Evolutionary conservation across 768 basidiomycete species (phyloP).

Genomic region (Mycena capillaripes): DNA sequence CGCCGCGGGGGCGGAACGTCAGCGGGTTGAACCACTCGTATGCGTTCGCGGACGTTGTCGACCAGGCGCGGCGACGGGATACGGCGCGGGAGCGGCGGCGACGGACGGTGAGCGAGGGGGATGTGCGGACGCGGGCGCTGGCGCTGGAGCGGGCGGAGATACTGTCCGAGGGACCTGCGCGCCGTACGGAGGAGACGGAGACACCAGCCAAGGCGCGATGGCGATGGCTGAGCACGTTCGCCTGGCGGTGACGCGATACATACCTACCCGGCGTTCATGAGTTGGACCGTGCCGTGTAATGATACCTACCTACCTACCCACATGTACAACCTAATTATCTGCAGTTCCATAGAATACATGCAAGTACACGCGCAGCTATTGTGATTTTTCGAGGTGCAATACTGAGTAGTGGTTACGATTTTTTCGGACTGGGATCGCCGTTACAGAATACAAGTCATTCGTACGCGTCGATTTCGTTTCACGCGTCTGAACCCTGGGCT

Average conservation of each 20-base stretch:
- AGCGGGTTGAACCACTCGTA: constrained; percentile 50
- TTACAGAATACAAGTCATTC: too few relatives aligned
- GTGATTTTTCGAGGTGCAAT: too few relatives aligned
- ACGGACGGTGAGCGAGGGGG: constrained; percentile 69
- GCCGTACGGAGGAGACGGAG: constrained; percentile 24
- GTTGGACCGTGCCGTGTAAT: too few relatives aligned
- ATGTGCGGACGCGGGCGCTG: constrained; percentile 43
- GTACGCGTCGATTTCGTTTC: too few relatives aligned
- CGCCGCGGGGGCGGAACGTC: constrained; percentile 56
- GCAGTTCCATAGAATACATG: background rate
- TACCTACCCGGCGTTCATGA: constrained; percentile 4
- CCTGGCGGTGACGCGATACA: background rate
- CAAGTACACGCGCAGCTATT: background rate
- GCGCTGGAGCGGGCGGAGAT: constrained; percentile 22
- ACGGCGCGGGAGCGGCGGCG: constrained; percentile 43
- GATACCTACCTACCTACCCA: background rate
- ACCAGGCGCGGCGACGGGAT: constrained; percentile 39
- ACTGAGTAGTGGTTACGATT: too few relatives aligned
- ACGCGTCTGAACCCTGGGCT: too few relatives aligned
- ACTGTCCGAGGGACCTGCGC: constrained; percentile 11
- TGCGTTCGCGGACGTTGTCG: constrained; percentile 49
- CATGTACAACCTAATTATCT: constrained; percentile 20
- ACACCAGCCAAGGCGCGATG: constrained; percentile 32
- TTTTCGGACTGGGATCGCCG: too few relatives aligned
- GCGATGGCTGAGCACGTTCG: constrained; percentile 32